Evolutionary conservation across 1,284 basidiomycete species (phyloP), one percentile per base, ranked within the genome.

Genomic region (Ceratobasidium papillatum): DNA sequence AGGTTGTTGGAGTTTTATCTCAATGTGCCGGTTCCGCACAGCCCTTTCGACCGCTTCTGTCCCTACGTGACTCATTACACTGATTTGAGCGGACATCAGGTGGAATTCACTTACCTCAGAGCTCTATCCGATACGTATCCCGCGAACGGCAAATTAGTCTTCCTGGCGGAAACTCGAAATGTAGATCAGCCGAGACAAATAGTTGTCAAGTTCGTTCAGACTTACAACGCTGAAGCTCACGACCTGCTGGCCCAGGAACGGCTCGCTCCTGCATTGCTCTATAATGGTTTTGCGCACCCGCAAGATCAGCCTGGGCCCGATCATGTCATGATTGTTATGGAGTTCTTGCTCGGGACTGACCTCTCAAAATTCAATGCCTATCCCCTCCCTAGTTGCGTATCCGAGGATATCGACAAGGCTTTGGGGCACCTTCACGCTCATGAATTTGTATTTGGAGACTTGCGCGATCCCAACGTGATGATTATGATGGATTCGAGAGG

Each of bases 171-270:
- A 47, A 47, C 30, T 43, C 25, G n/a, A 12, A 3, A 12, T 9
- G 38, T 45, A 4, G 32, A 25, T 17, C 45, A 41, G 45, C 19
- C 7, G 27, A 4, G 17, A 17, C 61, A 43, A 3, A 34, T 47
- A 27, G 52, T 25, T 27, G 75, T 78, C 45, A 78, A 78, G 56
- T 78, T 77, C 64, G 61, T 65, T 34, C 65, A 75, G 38, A 3
- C 0, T 3, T 77, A 77, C 45, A 61, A 69, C 32, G 41, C 19
- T n/a, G 4, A 49, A 1, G 77, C 68, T 2, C 77, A 78, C 47
- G n/a, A 27, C 2, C 14, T 75, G 7, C 74, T 77, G 4, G 74
- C 77, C 22, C 47, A 75, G 4, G 22, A 47, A 12, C 30, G 49
- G 9, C 69, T 77, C 47, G 77, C 78, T 5, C 77, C 76, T 0